Evolutionary conservation across 805 yeast species (phyloP).

Genomic region (Candida methanosorbosa): DNA sequence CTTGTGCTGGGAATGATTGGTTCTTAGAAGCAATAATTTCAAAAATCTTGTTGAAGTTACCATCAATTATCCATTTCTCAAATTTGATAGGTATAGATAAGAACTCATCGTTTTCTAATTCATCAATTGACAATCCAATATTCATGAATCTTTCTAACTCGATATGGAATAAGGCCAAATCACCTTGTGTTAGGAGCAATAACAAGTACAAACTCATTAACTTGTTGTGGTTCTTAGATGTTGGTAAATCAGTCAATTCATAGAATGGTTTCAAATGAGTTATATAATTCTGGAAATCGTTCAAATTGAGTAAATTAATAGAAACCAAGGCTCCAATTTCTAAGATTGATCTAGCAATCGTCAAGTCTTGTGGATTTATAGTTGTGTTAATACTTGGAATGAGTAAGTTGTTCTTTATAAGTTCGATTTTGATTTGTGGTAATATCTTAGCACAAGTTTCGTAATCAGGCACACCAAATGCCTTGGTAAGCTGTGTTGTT

Average conservation of each 20-base stretch:
- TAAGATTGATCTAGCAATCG: constrained; percentile 71
- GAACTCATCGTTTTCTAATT: constrained; percentile 59
- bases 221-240: constrained; percentile 58
- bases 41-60: constrained; percentile 90
- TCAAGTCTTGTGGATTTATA: constrained; percentile 52
- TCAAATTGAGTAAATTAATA: constrained; percentile 53
- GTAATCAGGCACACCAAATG: constrained; percentile 58
- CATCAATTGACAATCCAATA: constrained; percentile 29
- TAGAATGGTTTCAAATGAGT: constrained; percentile 77
- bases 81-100: constrained; percentile 79
- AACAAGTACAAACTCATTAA: constrained; percentile 70
- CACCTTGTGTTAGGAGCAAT: constrained; percentile 72
- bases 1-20: constrained; percentile 57
- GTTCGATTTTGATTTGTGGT: constrained; percentile 67
- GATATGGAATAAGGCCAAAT: constrained; percentile 81
- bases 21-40: constrained; percentile 46
- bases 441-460: constrained; percentile 50
- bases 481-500: constrained; percentile 57
- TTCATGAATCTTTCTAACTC: constrained; percentile 70
- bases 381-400: constrained; percentile 45
- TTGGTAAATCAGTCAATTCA: constrained; percentile 23
- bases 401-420: constrained; percentile 69
- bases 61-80: constrained; percentile 94
- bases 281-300: constrained; percentile 61
- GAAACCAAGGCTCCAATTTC: constrained; percentile 85